Evolutionary conservation across 2,329 filamentous ascomycete genomes (phyloP).

Genomic region (Juglanconis oblonga): DNA sequence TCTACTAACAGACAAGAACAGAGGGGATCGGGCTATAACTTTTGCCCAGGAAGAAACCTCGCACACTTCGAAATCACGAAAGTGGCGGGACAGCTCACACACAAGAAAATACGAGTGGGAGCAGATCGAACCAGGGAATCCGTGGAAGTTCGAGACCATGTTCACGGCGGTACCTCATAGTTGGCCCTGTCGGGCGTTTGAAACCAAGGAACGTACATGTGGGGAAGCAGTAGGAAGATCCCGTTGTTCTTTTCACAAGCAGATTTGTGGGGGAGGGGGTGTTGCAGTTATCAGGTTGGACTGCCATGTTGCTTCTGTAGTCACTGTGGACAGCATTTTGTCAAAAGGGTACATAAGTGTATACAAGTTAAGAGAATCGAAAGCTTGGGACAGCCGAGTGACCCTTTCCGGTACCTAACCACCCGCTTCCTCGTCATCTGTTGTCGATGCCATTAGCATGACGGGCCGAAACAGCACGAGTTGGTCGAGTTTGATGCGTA

Average conservation of each 20-base stretch:
- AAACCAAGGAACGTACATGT: too few species aligned
- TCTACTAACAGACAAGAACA: too few species aligned
- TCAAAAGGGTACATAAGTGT: too few species aligned
- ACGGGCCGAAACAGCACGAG: slow-evolving; percentile 8
- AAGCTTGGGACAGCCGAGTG: background rate
- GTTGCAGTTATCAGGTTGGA: too few species aligned
- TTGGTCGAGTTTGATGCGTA: slow-evolving; percentile 14
- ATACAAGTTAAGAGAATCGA: background rate
- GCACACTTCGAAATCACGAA: background rate
- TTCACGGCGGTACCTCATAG: background rate
- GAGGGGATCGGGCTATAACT: background rate
- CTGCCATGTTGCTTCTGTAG: too few species aligned
- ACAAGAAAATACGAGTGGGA: background rate
- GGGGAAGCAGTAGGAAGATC: too few species aligned
- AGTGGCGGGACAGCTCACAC: background rate
- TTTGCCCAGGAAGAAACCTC: background rate
- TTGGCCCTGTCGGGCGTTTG: background rate
- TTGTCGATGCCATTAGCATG: background rate
- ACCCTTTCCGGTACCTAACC: background rate
- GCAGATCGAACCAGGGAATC: background rate
- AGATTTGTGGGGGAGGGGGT: too few species aligned
- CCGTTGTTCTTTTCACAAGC: too few species aligned
- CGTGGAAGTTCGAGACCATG: background rate
- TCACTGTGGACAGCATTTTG: too few species aligned
- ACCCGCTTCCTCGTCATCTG: background rate